Percentiles rank a stretch among this genome's conserved stretches.
Conservation (phyloP, 306 rosid genomes). For the Trifolium dubium region DNA sequence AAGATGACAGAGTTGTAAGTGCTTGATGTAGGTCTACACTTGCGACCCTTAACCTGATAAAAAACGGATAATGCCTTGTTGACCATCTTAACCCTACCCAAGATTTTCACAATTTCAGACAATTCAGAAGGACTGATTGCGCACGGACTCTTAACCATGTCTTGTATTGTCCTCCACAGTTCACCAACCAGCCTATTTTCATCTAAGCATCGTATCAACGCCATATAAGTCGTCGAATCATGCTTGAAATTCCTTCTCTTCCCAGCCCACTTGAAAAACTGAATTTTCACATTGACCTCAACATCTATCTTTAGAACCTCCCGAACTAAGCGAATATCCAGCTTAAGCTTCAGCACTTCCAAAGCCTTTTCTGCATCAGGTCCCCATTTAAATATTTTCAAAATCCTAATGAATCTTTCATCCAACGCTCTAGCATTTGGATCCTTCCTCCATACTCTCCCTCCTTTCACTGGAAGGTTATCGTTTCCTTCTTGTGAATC, state of each 20-base stretch:
- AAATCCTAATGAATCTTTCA: conserved; percentile 84
- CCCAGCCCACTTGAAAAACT: conserved; percentile 90
- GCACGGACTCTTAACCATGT: conserved; percentile 69
- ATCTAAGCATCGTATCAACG: conserved; percentile 73
- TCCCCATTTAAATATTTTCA: conserved; percentile 96
- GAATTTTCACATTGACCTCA: conserved; percentile 73
- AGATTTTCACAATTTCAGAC: conserved; percentile 70
- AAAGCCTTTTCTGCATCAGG: conserved; percentile 93
- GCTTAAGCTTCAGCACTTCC: conserved; percentile 82
- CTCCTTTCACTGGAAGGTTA: conserved; percentile 45
- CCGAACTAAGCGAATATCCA: conserved; percentile 80
- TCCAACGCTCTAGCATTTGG: conserved; percentile 69
- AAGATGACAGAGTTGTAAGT: conserved; percentile 78
- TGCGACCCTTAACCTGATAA: conserved; percentile 79
- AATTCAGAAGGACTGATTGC: conserved; percentile 61
- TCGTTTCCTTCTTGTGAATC: conserved; percentile 44
- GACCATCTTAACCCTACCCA: conserved; percentile 89
- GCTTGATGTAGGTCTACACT: conserved; percentile 66
- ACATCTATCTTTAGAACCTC: conserved; percentile 79
- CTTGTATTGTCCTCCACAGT: conserved; percentile 83
- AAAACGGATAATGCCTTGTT: conserved; percentile 77
- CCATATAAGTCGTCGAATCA: conserved; percentile 73
- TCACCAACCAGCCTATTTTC: conserved; percentile 66
- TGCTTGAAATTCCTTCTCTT: conserved; percentile 75
- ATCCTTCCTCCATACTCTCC: conserved; percentile 51